Base-by-base conservation (phyloP, 139 green algal species). In the Coelastrella sp. region DNA sequence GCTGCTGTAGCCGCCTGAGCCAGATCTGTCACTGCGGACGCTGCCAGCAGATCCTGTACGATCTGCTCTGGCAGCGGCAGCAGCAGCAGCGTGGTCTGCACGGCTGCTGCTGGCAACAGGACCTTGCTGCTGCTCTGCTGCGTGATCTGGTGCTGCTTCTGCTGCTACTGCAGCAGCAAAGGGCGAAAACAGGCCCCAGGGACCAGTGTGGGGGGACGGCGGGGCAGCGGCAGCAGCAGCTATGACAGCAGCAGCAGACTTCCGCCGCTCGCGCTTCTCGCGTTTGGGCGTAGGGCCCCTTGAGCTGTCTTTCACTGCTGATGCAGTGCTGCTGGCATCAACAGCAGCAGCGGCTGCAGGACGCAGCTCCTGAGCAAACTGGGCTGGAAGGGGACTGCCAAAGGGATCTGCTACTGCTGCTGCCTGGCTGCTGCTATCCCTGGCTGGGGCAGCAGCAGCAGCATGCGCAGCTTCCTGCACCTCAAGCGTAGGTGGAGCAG, bases 111-210 rank as follows among this genome's bases (percentile, higher is more conserved):
- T 73, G 57, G 3, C 60, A 19, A 10, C 4, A 5, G 32, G 76
- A 1, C 32, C 32, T 3, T 71, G 56, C 13, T 54, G 78, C 56
- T 84, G 78, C 19, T 19, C 4, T 64, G 71, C 17, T 6, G 17
- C 7, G 17, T 47, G 16, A 17, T 22, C 7, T n/a, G 22, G 74
- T 60, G 23, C 57, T 22, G 78, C 19, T 8, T 47, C 16, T 74
- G 79, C 20, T 74, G 79, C 57, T 73, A n/a, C 17, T 57, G 79
- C 79, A 22, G 80, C 81, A 54, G 81, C 81, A 75, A 87, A 59
- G 6, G 81, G 81, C 5, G 59, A 87, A 32, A 65, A 58, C 23
- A 65, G 64, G 3, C 22, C 60, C 60, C 80, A 75, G 4, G 80
- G 80, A 4, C 80, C 80, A 58, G 80, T 86, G 6, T 14, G 20